Evolutionary conservation across 169 alveolate species (phyloP).

Genomic region (Babesia gibsoni): DNA sequence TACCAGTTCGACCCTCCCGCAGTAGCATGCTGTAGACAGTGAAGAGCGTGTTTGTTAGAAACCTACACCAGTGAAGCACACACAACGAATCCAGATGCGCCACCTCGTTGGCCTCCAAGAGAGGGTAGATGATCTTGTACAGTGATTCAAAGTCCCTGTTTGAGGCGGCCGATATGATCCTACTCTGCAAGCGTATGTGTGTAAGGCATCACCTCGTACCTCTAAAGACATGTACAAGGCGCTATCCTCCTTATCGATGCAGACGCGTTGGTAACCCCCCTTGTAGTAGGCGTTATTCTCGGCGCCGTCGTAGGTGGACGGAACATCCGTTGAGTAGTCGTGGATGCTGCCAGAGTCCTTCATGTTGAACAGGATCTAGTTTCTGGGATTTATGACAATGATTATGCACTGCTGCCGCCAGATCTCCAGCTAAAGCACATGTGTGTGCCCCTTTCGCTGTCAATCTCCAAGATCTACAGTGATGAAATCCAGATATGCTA

Average conservation of each 20-base stretch:
- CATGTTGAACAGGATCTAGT: no score
- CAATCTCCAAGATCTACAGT: conserved; percentile 3
- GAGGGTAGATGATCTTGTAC: conserved; percentile 25
- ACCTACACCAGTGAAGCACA: conserved; percentile 64
- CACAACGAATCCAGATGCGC: conserved; percentile 33
- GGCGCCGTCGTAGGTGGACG: conserved; percentile 26
- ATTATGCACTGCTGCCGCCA: not conserved
- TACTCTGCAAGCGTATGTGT: conserved; percentile 18
- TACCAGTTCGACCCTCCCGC: conserved; percentile 69
- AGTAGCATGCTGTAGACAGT: conserved; percentile 66
- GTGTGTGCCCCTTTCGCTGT: not conserved
- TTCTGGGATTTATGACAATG: no score
- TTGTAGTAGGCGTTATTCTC: not conserved
- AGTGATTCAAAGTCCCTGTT: conserved; percentile 37
- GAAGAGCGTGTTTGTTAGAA: not conserved
- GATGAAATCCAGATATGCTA: conserved; percentile 7
- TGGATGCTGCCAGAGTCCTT: conserved; percentile 3
- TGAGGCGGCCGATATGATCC: conserved; percentile 41
- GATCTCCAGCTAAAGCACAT: not conserved
- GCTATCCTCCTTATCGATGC: not conserved
- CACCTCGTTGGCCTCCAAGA: conserved; percentile 18
- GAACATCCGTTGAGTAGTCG: conserved; percentile 12
- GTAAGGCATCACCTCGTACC: conserved; percentile 15
- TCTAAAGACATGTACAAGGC: conserved; percentile 13
- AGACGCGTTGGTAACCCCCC: not conserved